Conservation (phyloP, 2,329 filamentous ascomycete species). For the Fusarium ramigenum region DNA sequence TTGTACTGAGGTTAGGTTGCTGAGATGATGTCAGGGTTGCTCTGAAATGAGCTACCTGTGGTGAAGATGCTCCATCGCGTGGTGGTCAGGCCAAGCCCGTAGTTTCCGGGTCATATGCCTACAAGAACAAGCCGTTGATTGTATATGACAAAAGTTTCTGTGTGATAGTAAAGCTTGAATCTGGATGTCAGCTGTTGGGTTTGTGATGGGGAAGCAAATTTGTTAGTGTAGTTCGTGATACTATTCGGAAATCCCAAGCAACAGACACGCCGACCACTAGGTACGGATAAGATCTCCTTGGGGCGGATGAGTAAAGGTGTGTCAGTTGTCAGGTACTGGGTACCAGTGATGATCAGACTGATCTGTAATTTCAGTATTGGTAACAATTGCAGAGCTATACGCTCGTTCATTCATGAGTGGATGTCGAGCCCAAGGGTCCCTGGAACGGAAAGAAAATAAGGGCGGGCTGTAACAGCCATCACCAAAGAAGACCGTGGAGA, state of each 20-base stretch:
- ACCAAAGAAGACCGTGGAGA: neutral
- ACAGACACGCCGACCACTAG: neutral
- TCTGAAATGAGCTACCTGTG: neutral
- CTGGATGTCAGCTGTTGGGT: neutral
- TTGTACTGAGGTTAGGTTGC: neutral
- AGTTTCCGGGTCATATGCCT: neutral
- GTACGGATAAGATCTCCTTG: neutral
- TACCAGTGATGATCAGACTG: neutral
- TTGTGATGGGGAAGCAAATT: neutral
- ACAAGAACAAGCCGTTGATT: neutral
- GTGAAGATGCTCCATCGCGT: constrained; percentile 3
- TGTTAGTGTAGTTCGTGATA: neutral
- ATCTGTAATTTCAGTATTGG: neutral
- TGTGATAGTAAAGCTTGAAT: neutral
- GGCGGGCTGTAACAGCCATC: neutral
- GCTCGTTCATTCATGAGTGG: neutral
- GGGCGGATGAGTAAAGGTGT: too few species aligned
- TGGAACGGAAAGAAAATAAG: neutral
- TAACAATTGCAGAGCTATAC: neutral
- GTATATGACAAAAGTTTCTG: neutral
- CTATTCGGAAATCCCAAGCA: neutral
- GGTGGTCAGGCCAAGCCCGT: neutral
- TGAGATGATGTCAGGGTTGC: constrained; percentile 4
- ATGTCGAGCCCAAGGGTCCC: neutral
- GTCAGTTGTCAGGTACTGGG: neutral